Evolutionary conservation across 2,329 filamentous ascomycete species (phyloP).

Genomic region (Amauroascus niger): DNA sequence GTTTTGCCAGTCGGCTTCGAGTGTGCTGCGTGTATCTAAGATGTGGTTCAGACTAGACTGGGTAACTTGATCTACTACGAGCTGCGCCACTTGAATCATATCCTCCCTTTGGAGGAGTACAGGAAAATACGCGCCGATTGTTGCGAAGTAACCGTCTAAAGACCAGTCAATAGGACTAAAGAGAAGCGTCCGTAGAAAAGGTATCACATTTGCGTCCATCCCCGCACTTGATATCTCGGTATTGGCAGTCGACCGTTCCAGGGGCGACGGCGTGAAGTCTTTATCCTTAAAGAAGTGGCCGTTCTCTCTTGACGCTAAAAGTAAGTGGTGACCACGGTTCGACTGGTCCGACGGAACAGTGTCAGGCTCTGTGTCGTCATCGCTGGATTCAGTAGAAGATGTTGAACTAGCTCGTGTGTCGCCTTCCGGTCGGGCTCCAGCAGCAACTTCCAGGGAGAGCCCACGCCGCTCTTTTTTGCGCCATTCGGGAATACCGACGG

Average conservation of each 20-base stretch:
- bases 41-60: constrained; percentile 37
- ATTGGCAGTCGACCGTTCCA: background rate
- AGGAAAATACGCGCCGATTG: constrained; percentile 27
- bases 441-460: background rate
- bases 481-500: constrained; percentile 30
- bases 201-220: background rate
- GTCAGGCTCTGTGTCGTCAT: constrained; percentile 16
- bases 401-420: constrained; percentile 11
- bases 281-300: background rate
- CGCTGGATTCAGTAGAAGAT: constrained; percentile 23
- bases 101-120: constrained; percentile 29
- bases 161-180: constrained; percentile 34
- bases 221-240: background rate
- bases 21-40: constrained; percentile 19
- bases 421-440: background rate
- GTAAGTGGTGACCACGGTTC: constrained; percentile 17
- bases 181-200: constrained; percentile 23
- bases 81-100: constrained; percentile 32
- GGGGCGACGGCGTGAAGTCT: constrained; percentile 2
- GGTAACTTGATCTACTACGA: constrained; percentile 36
- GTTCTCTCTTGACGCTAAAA: constrained; percentile 27
- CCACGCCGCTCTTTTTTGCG: constrained; percentile 9
- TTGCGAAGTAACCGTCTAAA: constrained; percentile 33
- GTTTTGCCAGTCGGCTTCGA: background rate
- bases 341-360: constrained; percentile 15